Base-by-base conservation (phyloP, 257 asterid genomes). In the Sherardia arvensis region DNA sequence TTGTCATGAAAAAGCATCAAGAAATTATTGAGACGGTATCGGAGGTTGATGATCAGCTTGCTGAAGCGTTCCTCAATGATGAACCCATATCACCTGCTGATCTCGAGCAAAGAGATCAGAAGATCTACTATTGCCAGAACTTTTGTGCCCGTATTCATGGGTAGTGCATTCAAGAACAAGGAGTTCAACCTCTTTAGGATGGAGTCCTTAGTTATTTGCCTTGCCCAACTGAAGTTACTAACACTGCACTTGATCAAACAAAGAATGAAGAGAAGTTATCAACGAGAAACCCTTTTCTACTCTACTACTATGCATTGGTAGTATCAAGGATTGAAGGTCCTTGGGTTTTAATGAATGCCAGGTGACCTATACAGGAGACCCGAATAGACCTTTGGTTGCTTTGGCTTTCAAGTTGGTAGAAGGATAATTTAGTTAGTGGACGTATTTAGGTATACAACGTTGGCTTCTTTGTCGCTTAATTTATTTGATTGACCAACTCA, bases 111-210 rank as follows among this genome's bases (percentile, higher is more conserved):
- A 64, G 99, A 96, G 34, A 85, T 93, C 51, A 74, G 99, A 59
- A 90, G 99, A 84, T 94, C 97, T 56, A 90, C 99, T 58, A 59
- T 90, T 62, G 82, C 95, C 21, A 84, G 87, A 43, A 87, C 85
- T 65, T 93, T 93, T 80, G 92, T 93, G 64, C 99, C 99, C 8
- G 88, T 93, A 36, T 93, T 90, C 76, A 93, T 93, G 99, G 99
- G 99, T 21, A 93, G 99, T 81, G 99, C 99, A 65, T 90, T 93
- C 75, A 93, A 93, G 84, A 93, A 93, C 82, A 93, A 93, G 96
- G 97, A 20, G 88, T 93, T 64, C 99, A 90, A 73, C 85, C 96
- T 61, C 91, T 93, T 78, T 94, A 90, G 55, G 97, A 93, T 77
- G 99, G 99, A 23, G 97, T 93, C 45, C 82, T 93, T 71, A 83